Conservation (phyloP, 768 basidiomycete genomes). For the Pulveroboletus ravenelii region DNA sequence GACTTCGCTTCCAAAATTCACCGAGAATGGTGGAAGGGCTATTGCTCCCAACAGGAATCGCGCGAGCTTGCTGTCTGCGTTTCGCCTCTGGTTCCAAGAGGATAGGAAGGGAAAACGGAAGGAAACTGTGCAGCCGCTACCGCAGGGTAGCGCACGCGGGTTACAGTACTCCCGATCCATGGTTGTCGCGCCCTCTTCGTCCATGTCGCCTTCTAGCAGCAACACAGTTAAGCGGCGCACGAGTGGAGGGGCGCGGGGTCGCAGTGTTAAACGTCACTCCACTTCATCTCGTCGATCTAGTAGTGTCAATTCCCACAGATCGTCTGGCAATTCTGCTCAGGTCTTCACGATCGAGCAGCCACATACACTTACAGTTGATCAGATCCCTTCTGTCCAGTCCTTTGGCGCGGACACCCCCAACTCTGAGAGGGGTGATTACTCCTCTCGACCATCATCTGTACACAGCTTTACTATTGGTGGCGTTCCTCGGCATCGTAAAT, state of each 20-base stretch:
- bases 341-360: slow-evolving; percentile 53
- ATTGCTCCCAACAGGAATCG: slow-evolving; percentile 50
- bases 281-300: slow-evolving; percentile 83
- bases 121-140: slow-evolving; percentile 30
- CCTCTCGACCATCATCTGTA: slow-evolving; percentile 82
- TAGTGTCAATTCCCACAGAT: slow-evolving; percentile 83
- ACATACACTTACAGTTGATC: slow-evolving; percentile 35
- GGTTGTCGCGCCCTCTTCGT: slow-evolving; percentile 19
- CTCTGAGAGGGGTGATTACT: slow-evolving; percentile 74
- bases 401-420: slow-evolving; percentile 82
- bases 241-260: slow-evolving; percentile 42
- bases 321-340: slow-evolving; percentile 49
- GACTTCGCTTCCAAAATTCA: slow-evolving; percentile 43
- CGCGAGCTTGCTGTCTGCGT: slow-evolving; percentile 77
- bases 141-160: slow-evolving; percentile 19
- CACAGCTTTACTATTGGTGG: slow-evolving; percentile 64
- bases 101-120: slow-evolving; percentile 86
- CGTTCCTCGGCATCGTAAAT: slow-evolving; percentile 58
- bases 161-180: slow-evolving; percentile 25
- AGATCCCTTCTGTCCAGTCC: slow-evolving; percentile 62
- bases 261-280: slow-evolving; percentile 64
- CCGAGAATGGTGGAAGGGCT: slow-evolving; percentile 31
- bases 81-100: slow-evolving; percentile 91
- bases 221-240: slow-evolving; percentile 47
- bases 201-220: slow-evolving; percentile 28